These are phyloP conservation scores for Eutrema salsugineum DNA, from an alignment of 441 rosid genomes.

Conservation along the genomic window DNA sequence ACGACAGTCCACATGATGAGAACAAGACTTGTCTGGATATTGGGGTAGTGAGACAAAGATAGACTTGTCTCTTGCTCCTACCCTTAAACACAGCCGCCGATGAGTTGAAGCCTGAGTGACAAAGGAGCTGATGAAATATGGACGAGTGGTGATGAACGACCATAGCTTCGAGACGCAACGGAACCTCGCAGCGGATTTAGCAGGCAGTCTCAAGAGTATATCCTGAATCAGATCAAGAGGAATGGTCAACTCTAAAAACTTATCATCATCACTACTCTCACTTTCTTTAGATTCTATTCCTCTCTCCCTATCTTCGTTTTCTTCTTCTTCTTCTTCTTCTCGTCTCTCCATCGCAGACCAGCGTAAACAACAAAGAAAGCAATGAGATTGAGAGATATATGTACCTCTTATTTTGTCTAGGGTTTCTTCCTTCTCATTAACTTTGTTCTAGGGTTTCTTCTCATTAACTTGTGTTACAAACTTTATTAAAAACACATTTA, in stretches of 20 bases:
- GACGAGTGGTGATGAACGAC: neutral
- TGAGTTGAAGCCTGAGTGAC: neutral
- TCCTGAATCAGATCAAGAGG: neutral
- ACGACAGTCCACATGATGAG: neutral
- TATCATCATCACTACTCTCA: neutral
- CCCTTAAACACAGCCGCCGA: neutral
- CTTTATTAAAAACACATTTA: no score
- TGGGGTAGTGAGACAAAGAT: neutral
- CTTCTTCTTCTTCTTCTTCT: neutral
- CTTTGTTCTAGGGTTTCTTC: no score
- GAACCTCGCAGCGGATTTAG: neutral
- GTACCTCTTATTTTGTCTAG: no score
- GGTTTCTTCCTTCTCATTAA: no score
- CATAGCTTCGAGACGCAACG: slow-evolving; percentile 6
- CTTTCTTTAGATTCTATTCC: neutral
- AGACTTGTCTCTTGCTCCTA: neutral
- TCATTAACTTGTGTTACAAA: no score
- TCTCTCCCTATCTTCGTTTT: neutral
- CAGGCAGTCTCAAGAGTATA: neutral
- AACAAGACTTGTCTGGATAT: neutral
- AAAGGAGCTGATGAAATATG: neutral
- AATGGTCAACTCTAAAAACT: neutral
- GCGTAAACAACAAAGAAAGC: no score
- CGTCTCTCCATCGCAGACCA: no score
- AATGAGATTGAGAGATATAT: no score